phyloP scores from a whole-genome alignment of 1,284 basidiomycete genomes.

The Moniliophthora roreri region DNA sequence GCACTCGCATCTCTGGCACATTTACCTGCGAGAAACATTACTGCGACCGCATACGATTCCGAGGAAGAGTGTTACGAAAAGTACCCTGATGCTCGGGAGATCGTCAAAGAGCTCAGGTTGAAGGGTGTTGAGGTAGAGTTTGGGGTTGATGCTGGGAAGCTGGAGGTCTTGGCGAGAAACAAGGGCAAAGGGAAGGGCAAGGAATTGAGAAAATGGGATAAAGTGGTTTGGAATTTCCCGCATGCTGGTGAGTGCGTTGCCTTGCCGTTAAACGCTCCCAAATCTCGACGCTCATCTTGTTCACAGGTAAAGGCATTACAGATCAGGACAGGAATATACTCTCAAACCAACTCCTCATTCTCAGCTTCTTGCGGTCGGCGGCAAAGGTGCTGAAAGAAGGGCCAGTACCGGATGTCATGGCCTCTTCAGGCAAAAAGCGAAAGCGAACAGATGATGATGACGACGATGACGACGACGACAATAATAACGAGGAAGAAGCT shows the following conservation, averaged over 20 bases:
- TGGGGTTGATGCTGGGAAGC: slow-evolving; percentile 78
- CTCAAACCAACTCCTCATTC: slow-evolving; percentile 87
- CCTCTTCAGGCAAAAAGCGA: slow-evolving; percentile 43
- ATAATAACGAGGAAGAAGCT: slow-evolving; percentile 23
- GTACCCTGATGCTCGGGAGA: slow-evolving; percentile 77
- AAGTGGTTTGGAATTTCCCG: slow-evolving; percentile 95
- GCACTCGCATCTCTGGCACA: slow-evolving; percentile 49
- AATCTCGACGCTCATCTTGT: slow-evolving; percentile 12
- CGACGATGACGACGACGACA: slow-evolving; percentile 42
- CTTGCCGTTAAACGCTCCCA: neutral
- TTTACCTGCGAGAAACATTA: slow-evolving; percentile 68
- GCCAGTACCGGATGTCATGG: slow-evolving; percentile 43
- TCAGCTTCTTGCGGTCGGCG: slow-evolving; percentile 82
- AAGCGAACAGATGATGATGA: slow-evolving; percentile 40
- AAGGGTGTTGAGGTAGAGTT: slow-evolving; percentile 79
- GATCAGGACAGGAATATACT: slow-evolving; percentile 95
- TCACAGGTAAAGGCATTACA: slow-evolving; percentile 88
- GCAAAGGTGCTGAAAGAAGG: slow-evolving; percentile 65
- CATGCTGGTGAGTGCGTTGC: slow-evolving; percentile 73
- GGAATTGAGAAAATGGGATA: slow-evolving; percentile 67
- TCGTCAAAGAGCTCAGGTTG: slow-evolving; percentile 56
- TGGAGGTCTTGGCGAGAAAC: slow-evolving; percentile 62
- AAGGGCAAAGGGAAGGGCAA: slow-evolving; percentile 19
- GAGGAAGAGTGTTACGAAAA: slow-evolving; percentile 79
- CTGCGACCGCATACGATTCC: slow-evolving; percentile 87